Evolutionary conservation across 352 stramenopile species (phyloP).

Genomic region (Globisporangium paddicum): DNA sequence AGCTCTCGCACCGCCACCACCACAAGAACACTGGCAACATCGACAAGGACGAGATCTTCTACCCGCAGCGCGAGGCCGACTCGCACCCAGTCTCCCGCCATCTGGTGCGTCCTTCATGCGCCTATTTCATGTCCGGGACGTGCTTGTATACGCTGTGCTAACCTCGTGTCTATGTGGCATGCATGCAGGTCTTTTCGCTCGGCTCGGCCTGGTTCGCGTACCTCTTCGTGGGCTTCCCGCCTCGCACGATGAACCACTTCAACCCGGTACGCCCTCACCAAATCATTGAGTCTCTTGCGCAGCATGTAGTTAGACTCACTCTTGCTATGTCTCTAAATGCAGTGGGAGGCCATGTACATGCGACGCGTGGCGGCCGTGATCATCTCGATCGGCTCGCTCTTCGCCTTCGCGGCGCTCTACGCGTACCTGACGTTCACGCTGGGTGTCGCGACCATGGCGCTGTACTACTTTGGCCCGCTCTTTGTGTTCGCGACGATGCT

Average conservation of each 20-base stretch:
- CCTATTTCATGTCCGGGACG: too few species aligned
- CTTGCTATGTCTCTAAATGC: not conserved
- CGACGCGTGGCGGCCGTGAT: conserved; percentile 56
- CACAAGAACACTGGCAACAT: conserved; percentile 88
- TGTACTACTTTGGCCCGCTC: conserved; percentile 79
- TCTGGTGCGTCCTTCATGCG: conserved; percentile 18
- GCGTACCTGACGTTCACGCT: conserved; percentile 42
- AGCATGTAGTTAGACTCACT: not conserved
- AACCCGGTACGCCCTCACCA: conserved; percentile 51
- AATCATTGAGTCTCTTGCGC: too few species aligned
- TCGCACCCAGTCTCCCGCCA: conserved; percentile 47
- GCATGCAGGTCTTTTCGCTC: conserved; percentile 21
- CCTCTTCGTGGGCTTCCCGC: conserved; percentile 65
- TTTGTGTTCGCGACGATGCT: conserved; percentile 77
- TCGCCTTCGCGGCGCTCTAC: conserved; percentile 29
- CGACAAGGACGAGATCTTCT: conserved; percentile 82
- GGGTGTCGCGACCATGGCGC: conserved; percentile 45
- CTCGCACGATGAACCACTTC: conserved; percentile 75
- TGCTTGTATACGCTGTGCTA: not conserved
- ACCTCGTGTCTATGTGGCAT: conserved; percentile 1
- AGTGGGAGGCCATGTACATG: conserved; percentile 66
- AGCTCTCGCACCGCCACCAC: conserved; percentile 78
- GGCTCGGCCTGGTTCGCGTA: conserved; percentile 72
- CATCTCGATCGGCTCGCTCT: conserved; percentile 48
- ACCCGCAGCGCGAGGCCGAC: conserved; percentile 60